A percentile compares a stretch with the other conserved stretches of the same genome.
phyloP scores from a whole-genome alignment of 2,329 filamentous ascomycete genomes.

The Rutstroemia sp. region DNA sequence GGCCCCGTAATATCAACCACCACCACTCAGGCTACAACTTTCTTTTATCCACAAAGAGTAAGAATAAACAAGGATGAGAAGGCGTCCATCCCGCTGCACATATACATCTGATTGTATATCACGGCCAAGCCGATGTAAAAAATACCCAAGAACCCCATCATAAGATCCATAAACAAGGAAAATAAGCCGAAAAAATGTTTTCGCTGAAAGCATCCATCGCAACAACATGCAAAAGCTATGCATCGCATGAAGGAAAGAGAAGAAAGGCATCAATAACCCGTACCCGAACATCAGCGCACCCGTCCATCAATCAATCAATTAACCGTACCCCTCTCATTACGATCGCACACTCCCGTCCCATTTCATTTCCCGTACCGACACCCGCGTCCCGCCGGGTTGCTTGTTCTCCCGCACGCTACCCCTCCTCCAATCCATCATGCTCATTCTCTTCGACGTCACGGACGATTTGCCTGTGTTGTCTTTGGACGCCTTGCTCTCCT shows the following conservation, averaged over 20 bases:
- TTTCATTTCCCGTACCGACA: conserved; percentile 5
- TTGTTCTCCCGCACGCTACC: conserved; percentile 1
- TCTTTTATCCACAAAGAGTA: not conserved
- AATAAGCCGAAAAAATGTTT: not conserved
- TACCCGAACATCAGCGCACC: not conserved
- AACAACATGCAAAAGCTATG: not conserved
- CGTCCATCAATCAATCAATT: not conserved
- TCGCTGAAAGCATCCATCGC: conserved; percentile 5
- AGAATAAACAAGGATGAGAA: conserved; percentile 3
- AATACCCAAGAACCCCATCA: not conserved
- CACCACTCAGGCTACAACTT: not conserved
- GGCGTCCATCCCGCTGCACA: not conserved
- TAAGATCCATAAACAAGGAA: conserved; percentile 7
- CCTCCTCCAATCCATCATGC: conserved; percentile 8
- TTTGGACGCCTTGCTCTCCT: not conserved
- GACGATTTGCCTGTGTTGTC: conserved; percentile 7
- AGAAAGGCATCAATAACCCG: not conserved
- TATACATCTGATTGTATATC: not conserved
- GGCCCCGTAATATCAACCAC: not conserved
- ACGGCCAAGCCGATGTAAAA: not conserved
- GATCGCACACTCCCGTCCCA: conserved; percentile 10
- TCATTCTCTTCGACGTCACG: conserved; percentile 4
- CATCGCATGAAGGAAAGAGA: not conserved
- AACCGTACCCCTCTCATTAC: not conserved
- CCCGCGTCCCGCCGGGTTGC: not conserved